Evolutionary conservation across 768 basidiomycete genomes (phyloP).

Genomic region (Tremella fuciformis): DNA sequence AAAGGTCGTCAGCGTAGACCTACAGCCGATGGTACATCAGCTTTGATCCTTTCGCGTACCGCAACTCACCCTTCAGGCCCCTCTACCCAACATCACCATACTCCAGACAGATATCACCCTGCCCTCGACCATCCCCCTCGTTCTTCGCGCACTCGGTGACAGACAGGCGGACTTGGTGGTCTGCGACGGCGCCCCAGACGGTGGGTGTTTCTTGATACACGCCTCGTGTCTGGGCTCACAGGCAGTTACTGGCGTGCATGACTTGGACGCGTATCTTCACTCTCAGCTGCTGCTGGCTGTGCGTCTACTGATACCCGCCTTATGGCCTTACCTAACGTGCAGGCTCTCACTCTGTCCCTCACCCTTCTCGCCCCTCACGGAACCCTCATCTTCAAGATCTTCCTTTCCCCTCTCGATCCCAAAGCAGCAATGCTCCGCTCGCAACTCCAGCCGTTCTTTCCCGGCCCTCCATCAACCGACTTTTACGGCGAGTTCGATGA

Average conservation of each 20-base stretch:
- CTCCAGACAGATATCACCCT: conserved; percentile 56
- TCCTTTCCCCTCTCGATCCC: conserved; percentile 51
- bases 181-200: conserved; percentile 57
- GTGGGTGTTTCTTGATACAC: conserved; percentile 24
- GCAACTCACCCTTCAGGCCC: conserved; percentile 44
- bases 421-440: conserved; percentile 52
- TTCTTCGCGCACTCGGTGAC: conserved; percentile 53
- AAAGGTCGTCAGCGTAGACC: conserved; percentile 44
- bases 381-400: conserved; percentile 56
- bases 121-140: conserved; percentile 52
- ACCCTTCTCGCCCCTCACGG: conserved; percentile 53
- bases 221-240: background rate
- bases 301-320: conserved; percentile 12
- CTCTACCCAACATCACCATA: conserved; percentile 52
- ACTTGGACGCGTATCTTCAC: conserved; percentile 56
- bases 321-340: background rate
- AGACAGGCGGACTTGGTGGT: conserved; percentile 54
- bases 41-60: background rate
- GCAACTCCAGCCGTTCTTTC: conserved; percentile 54
- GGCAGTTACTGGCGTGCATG: conserved; percentile 56
- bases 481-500: conserved; percentile 23
- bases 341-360: conserved; percentile 55
- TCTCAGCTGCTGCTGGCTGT: conserved; percentile 55
- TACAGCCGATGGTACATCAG: conserved; percentile 43
- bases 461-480: conserved; percentile 17